Evolutionary conservation across 2,329 filamentous ascomycete genomes (phyloP), one percentile per base, ranked within the genome.

Genomic region (Diaporthe aspalathi): DNA sequence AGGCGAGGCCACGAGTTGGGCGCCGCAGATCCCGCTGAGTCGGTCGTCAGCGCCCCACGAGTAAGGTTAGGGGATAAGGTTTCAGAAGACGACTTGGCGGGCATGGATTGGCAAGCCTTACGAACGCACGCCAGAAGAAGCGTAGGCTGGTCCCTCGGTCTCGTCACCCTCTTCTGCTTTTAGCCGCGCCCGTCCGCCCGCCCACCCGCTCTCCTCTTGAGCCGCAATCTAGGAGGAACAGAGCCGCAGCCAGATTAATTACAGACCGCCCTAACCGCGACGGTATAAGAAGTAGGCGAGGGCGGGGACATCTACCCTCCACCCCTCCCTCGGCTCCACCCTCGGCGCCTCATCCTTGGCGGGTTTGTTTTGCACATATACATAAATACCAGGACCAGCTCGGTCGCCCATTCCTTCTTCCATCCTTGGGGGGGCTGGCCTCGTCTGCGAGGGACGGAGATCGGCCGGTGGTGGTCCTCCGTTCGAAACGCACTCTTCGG

Each of bases 201-300:
- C n/a, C n/a, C n/a, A n/a, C n/a, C n/a, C 43, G 43, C 24, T 7
- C 1, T 6, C 43, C 22, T 29, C 7, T 65, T 65, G 60, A 65
- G 60, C 60, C 60, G 60, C 60, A 65, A 49, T 65, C 60, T 65
- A 65, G 20, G 60, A 65, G 45, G 60, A 17, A 65, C 60, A 65
- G 60, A 65, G 60, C 60, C 60, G 50, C 60, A 50, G 43, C 43
- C 60, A 65, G 60, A 50, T 65, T 50, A 38, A 65, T 65, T 65
- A 24, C 45, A 29, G 60, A 50, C 45, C 49, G 60, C 60, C 60
- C 50, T 50, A 65, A 45, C 60, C 43, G 60, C 50, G 29, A 49
- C 60, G 60, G 60, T 45, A 65, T 49, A 35, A 65, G 14, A 35
- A 65, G 14, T 38, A 38, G 24, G 60, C 60, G 60, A 38, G 45